These are phyloP conservation scores for Nakazawaea ernobii DNA, from an alignment of 805 yeast species.

Conservation along the genomic window DNA sequence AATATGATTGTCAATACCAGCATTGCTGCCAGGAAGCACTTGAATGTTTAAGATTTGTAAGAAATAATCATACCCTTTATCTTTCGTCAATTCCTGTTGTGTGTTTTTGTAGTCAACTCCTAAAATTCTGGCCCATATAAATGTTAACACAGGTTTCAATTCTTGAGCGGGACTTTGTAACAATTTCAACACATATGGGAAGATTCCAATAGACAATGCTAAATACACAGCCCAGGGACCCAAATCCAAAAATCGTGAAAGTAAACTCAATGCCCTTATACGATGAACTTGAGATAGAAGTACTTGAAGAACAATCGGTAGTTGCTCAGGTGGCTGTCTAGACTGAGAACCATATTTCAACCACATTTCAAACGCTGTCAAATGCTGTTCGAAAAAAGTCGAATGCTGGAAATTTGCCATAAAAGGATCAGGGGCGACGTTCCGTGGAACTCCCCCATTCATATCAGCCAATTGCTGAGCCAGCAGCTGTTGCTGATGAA, in stretches of 20 bases:
- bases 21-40: constrained; percentile 19
- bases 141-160: constrained; percentile 86
- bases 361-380: constrained; percentile 97
- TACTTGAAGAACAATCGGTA: constrained; percentile 91
- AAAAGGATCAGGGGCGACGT: constrained; percentile 8
- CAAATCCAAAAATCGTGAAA: constrained; percentile 81
- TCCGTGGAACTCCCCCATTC: neutral
- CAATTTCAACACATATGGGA: constrained; percentile 87
- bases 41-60: constrained; percentile 62
- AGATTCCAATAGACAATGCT: constrained; percentile 90
- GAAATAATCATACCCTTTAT: constrained; percentile 85
- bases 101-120: constrained; percentile 88
- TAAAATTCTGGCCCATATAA: constrained; percentile 97
- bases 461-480: neutral
- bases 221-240: constrained; percentile 98
- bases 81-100: constrained; percentile 88
- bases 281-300: constrained; percentile 91
- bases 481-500: constrained; percentile 11
- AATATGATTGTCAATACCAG: constrained; percentile 12
- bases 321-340: constrained; percentile 86
- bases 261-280: constrained; percentile 75
- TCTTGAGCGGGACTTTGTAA: constrained; percentile 95
- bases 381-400: constrained; percentile 90
- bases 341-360: constrained; percentile 82
- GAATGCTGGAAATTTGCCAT: constrained; percentile 72